A percentile compares a stretch with the other conserved stretches of the same genome.
Evolutionary conservation across 2,329 filamentous ascomycete species (phyloP).

Genomic region (Alternaria viburni): DNA sequence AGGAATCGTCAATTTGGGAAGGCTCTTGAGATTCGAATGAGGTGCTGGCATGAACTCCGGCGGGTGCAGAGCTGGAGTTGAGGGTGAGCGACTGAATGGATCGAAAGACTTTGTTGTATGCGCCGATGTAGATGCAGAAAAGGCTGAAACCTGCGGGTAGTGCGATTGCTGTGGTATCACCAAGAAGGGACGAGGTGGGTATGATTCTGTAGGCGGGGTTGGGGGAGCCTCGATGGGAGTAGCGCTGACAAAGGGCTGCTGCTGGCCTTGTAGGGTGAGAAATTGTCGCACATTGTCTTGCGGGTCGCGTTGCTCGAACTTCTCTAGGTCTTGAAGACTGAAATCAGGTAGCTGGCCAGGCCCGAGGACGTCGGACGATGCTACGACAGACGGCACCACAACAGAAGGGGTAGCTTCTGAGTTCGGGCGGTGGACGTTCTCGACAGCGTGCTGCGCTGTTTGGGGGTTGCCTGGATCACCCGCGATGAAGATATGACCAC

Average conservation of each 20-base stretch:
- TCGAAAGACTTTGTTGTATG: conserved; percentile 41
- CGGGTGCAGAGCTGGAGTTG: conserved; percentile 45
- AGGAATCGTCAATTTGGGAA: conserved; percentile 65
- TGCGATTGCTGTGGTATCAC: conserved; percentile 38
- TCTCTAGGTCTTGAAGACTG: conserved; percentile 75
- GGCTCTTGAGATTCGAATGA: conserved; percentile 59
- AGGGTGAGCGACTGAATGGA: conserved; percentile 21
- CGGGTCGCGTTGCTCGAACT: conserved; percentile 75
- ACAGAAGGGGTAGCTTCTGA: conserved; percentile 71
- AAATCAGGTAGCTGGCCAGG: conserved; percentile 69
- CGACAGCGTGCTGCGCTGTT: conserved; percentile 62
- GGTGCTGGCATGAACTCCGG: conserved; percentile 52
- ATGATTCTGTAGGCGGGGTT: conserved; percentile 50
- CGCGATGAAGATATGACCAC: conserved; percentile 76
- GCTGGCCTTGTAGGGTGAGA: conserved; percentile 78
- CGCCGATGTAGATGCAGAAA: conserved; percentile 46
- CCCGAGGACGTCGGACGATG: conserved; percentile 88
- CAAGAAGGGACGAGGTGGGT: conserved; percentile 43
- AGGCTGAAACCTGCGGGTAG: conserved; percentile 39
- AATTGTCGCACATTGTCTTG: conserved; percentile 95
- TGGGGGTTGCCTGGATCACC: conserved; percentile 80
- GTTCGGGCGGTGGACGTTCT: conserved; percentile 67
- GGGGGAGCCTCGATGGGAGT: conserved; percentile 64
- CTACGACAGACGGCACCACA: conserved; percentile 70
- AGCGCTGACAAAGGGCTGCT: conserved; percentile 66